These are phyloP conservation scores for Lactarius psammicola DNA, from an alignment of 768 basidiomycete genomes.

Conservation along the genomic window DNA sequence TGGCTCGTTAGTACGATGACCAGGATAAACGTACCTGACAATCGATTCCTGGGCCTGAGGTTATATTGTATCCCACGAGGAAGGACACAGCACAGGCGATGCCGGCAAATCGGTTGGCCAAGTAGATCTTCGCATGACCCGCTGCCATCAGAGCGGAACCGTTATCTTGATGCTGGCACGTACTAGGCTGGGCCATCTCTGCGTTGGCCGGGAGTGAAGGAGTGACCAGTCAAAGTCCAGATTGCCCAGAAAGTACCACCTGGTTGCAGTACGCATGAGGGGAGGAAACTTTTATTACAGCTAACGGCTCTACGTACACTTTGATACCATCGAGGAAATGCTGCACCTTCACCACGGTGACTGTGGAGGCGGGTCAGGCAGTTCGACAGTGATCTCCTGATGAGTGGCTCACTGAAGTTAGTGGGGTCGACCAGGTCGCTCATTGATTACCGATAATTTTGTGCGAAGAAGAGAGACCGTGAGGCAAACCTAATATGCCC, in stretches of 20 bases:
- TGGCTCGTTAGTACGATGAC: no score
- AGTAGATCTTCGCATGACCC: conserved; percentile 1
- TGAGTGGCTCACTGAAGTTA: conserved; percentile 10
- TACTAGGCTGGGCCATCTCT: conserved; percentile 8
- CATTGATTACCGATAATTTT: background rate
- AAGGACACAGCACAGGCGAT: conserved; percentile 16
- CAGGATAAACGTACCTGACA: conserved; percentile 12
- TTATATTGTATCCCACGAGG: conserved; percentile 6
- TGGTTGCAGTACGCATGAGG: background rate
- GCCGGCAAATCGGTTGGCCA: conserved; percentile 15
- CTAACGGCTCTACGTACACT: conserved; percentile 1
- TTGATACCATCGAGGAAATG: conserved; percentile 21
- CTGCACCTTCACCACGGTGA: conserved; percentile 17
- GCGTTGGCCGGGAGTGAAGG: background rate
- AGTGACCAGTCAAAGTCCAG: conserved; percentile 23
- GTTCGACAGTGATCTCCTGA: background rate
- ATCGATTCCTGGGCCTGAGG: conserved; percentile 1
- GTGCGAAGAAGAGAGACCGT: background rate
- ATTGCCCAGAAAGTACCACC: conserved; percentile 15
- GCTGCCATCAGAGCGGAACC: background rate
- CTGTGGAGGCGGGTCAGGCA: background rate
- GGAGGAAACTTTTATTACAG: background rate
- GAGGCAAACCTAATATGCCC: background rate
- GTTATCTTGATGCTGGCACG: background rate
- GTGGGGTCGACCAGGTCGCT: background rate